Evolutionary conservation across 2,329 filamentous ascomycete genomes (phyloP), one percentile per base, ranked within the genome.

Genomic region (Fusarium agapanthi): DNA sequence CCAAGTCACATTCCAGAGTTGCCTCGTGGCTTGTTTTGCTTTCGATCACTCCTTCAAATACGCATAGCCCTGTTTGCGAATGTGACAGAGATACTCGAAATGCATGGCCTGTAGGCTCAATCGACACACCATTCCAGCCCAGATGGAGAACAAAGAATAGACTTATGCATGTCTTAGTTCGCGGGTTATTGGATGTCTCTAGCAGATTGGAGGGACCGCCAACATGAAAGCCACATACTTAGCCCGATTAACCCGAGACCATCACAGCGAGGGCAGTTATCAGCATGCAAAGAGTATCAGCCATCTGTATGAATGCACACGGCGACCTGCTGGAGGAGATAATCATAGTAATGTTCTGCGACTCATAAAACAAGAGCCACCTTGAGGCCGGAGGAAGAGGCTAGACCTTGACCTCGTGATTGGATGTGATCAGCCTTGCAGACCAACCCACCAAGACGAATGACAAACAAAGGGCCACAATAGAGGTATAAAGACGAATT

Each of bases 121-220:
- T n/a, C 34, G 18, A 30, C 30, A 40, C 18, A 35, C 15, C 50
- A 73, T 72, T 58, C 54, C 47, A 59, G 47, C 32, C 35, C 20
- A 43, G 56, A 50, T 16, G 58, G 45, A 67, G 63, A 66, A 69
- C 54, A 73, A 65, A 73, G 60, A 45, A 64, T n/a, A 18, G 18
- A 58, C 55, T 35, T 50, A 58, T 50, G 41, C 12, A 34, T 24
- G 67, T 62, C 64, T 65, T 67, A 41, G 38, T 54, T 43, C 53
- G 50, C 61, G 54, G 63, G 61, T 50, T 30, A 47, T 43, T 55
- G 38, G 35, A 76, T 69, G 67, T 55, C 59, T 37, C 22, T 38
- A 18, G 37, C 20, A 55, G 22, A 56, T 55, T 34, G 43, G 50
- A 67, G 43, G 45, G 26, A 41, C 40, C 28, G 35, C 34, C 13